Base-by-base conservation (phyloP, 345 rosid genomes). In the Durio zibethinus region DNA sequence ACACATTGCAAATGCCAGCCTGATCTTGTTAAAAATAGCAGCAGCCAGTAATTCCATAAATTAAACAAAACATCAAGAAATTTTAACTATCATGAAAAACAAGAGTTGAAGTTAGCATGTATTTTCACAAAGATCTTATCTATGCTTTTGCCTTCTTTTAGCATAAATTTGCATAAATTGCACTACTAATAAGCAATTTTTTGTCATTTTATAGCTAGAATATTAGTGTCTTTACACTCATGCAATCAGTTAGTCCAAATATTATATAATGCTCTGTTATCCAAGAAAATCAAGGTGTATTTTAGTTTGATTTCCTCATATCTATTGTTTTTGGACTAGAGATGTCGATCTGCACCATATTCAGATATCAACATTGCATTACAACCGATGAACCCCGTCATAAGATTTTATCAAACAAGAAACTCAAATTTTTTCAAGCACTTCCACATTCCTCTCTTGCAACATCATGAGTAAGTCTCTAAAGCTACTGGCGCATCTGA, bases 111-210 rank as follows among this genome's bases (percentile, higher is more conserved):
- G 56, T 47, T 29, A 70, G 9, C 23, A 47, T 27, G 74, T 52
- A 47, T 50, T 29, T 35, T 50, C 74, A 50, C 31, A 60, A 48
- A 50, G n/a, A 71, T 71, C 16, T 50, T 50, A 42, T 25, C 1
- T 10, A 70, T 70, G 59, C 5, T 47, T 70, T 48, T 29, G 74
- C 25, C 18, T 48, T 71, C 74, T 70, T 29, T 36, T 71, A 48
- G 74, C 59, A 69, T 25, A 69, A 27, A 9, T 45, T 45, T 43
- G 52, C 57, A 45, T 2, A 69, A 29, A 8, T 15, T 21, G 29
- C 74, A 29, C 38, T 14, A 18, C 40, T 29, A 29, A 70, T 31
- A 18, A 29, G 42, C 74, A 48, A 16, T 31, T 71, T 69, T 70
- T 71, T 18, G 16, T 4, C 42, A 29, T 18, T 68, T 20, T 50